A percentile compares a stretch with the other conserved stretches of the same genome.
Conservation (phyloP, 192 early-diverging fungal species). For the Gigaspora rosea region DNA sequence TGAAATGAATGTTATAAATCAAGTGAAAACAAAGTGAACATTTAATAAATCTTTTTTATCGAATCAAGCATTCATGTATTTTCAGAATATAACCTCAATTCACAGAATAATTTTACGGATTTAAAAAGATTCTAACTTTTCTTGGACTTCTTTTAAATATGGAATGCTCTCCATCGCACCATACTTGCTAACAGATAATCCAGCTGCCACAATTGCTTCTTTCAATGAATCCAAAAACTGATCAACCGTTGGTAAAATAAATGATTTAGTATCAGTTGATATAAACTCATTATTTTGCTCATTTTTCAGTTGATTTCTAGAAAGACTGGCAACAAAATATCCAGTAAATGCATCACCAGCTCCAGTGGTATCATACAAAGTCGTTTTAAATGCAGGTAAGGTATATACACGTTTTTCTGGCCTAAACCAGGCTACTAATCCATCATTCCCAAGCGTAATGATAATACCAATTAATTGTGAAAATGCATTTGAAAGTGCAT, state of each 20-base stretch:
- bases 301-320: slow-evolving; percentile 40
- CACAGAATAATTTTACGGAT: too few species aligned
- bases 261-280: too few species aligned
- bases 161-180: slow-evolving; percentile 75
- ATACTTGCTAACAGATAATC: slow-evolving; percentile 62
- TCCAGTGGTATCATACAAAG: slow-evolving; percentile 60
- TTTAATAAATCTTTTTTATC: too few species aligned
- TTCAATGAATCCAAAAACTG: slow-evolving; percentile 51
- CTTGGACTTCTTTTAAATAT: slow-evolving; percentile 42
- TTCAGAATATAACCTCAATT: too few species aligned
- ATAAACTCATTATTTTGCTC: slow-evolving; percentile 1
- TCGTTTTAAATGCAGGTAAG: slow-evolving; percentile 45
- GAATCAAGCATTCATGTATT: too few species aligned
- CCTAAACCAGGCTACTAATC: slow-evolving; percentile 54
- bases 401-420: slow-evolving; percentile 44
- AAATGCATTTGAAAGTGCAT: slow-evolving; percentile 44
- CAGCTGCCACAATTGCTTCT: slow-evolving; percentile 64
- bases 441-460: slow-evolving; percentile 70
- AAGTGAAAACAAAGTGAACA: too few species aligned
- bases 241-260: slow-evolving; percentile 22
- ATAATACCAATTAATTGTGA: slow-evolving; percentile 57
- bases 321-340: slow-evolving; percentile 63
- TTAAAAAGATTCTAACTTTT: background rate
- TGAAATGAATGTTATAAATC: too few species aligned
- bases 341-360: slow-evolving; percentile 72